Evolutionary conservation across 495 filamentous ascomycete species (phyloP).

Genomic region (Talaromyces liani): DNA sequence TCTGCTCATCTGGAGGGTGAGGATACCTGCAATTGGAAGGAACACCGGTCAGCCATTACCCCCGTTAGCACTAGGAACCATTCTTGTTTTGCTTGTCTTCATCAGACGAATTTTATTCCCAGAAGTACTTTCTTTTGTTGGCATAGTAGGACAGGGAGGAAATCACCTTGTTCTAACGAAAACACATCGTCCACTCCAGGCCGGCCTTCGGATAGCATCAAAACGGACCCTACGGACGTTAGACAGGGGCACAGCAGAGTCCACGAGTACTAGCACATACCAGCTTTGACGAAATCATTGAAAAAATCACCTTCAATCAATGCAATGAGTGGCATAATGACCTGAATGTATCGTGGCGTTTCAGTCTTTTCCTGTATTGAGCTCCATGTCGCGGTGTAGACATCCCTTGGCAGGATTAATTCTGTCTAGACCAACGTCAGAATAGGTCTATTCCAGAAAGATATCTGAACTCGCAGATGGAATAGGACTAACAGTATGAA

Average conservation of each 20-base stretch:
- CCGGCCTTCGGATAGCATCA: slow-evolving; percentile 87
- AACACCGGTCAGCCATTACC: neutral
- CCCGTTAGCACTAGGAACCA: neutral
- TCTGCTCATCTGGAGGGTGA: slow-evolving; percentile 73
- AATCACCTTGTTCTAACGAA: slow-evolving; percentile 60
- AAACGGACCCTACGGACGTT: slow-evolving; percentile 58
- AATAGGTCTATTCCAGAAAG: neutral
- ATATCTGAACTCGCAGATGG: neutral
- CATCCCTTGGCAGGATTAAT: slow-evolving; percentile 62
- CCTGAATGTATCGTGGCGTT: slow-evolving; percentile 51
- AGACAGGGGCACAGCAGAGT: neutral
- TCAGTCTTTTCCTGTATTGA: slow-evolving; percentile 40
- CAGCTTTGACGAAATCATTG: slow-evolving; percentile 76
- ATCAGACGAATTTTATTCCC: neutral
- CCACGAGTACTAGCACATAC: slow-evolving; percentile 33
- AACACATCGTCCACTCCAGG: slow-evolving; percentile 75
- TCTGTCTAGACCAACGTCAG: slow-evolving; percentile 48
- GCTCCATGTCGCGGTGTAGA: slow-evolving; percentile 48
- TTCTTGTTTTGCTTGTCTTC: neutral
- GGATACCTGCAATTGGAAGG: slow-evolving; percentile 43
- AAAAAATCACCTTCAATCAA: slow-evolving; percentile 76
- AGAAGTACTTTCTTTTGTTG: neutral
- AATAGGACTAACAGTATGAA: slow-evolving; percentile 55
- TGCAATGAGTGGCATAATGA: slow-evolving; percentile 66
- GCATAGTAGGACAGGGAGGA: neutral